Base-by-base conservation (phyloP, 208 protist genomes). In the Herpetomonas samuelpessoai region DNA sequence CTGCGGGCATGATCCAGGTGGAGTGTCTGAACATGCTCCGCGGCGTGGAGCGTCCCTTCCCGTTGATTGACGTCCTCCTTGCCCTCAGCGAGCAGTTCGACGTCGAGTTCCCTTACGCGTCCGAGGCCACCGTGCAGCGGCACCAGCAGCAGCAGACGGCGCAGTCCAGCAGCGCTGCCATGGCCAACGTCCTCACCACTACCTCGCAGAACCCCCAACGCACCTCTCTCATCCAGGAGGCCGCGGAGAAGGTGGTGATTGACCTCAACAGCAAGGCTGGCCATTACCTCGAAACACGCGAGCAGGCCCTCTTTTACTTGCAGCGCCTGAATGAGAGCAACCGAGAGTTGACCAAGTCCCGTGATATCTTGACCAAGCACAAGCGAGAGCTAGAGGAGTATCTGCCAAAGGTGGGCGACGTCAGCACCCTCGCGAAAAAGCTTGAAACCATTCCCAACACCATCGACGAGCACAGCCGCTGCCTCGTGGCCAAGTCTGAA, bases 21-120 rank as follows among this genome's bases (percentile, higher is more conserved):
- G 65, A 74, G 44, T 74, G 74, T 41, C 66, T 88, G 27, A 68
- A 64, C 10, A 76, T 83, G n/a, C 52, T 92, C 26, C 76, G 72
- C 18, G 75, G 74, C 1, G 56, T 74, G 26, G 64, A 63, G 54
- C 72, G 74, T 0, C 86, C 86, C 22, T 92, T 77, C 46, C 68
- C 82, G 14, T 41, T 93, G 25, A 51, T 87, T 1, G 79, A 87
- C 30, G 72, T 90, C 10, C 75, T 93, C 0, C 57, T 89, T 7
- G 86, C 79, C 9, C 65, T 93, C 2, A 82, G 64, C 14, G 82
- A 89, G 51, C 74, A 89, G 68, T 88, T 93, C 57, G 76, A 88
- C 51, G 46, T 77, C 0, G 79, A 92, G 67, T 89, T 79, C 60
- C 86, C 86, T 22, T 52, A 86, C 12, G 69, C 83, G 0, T 51